Percentiles rank a stretch among this genome's conserved stretches.
phyloP scores from a whole-genome alignment of 495 filamentous ascomycete species.

The Cryomyces antarcticus region DNA sequence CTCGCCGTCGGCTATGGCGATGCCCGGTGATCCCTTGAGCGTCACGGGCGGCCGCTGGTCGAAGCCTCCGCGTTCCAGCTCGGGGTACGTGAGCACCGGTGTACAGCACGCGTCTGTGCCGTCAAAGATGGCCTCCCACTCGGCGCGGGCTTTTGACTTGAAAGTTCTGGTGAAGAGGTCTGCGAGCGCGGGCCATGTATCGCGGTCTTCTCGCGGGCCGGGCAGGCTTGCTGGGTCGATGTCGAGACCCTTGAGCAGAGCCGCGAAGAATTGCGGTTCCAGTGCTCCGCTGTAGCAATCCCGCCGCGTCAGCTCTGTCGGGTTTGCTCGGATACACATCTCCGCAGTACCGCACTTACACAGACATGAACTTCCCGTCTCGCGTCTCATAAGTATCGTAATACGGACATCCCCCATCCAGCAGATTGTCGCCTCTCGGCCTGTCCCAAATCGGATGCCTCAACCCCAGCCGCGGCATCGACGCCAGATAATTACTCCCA shows the following conservation, averaged over 20 bases:
- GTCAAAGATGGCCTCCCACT: slow-evolving; percentile 78
- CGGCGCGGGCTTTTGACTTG: slow-evolving; percentile 46
- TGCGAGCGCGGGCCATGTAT: slow-evolving; percentile 43
- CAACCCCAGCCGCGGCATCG: slow-evolving; percentile 44
- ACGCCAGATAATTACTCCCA: slow-evolving; percentile 55
- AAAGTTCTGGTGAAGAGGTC: slow-evolving; percentile 42
- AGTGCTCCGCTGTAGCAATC: slow-evolving; percentile 37
- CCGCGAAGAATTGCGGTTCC: slow-evolving; percentile 65
- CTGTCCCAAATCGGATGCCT: slow-evolving; percentile 37
- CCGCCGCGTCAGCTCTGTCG: not conserved
- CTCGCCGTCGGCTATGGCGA: slow-evolving; percentile 24
- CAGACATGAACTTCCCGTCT: slow-evolving; percentile 70
- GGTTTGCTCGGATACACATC: not conserved
- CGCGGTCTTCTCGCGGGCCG: slow-evolving; percentile 29
- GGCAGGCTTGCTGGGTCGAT: slow-evolving; percentile 34
- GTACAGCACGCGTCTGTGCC: slow-evolving; percentile 84
- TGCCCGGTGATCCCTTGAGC: slow-evolving; percentile 41
- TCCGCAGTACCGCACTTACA: slow-evolving; percentile 18
- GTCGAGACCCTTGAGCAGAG: slow-evolving; percentile 41
- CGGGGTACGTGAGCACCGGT: slow-evolving; percentile 54
- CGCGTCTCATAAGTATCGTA: slow-evolving; percentile 77
- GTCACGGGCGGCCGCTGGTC: slow-evolving; percentile 62
- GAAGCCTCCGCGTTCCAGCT: slow-evolving; percentile 45
- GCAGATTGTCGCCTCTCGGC: slow-evolving; percentile 49
- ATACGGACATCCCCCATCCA: slow-evolving; percentile 72